Evolutionary conservation across 2,329 filamentous ascomycete species (phyloP).

Genomic region (Aspergillus sp.): DNA sequence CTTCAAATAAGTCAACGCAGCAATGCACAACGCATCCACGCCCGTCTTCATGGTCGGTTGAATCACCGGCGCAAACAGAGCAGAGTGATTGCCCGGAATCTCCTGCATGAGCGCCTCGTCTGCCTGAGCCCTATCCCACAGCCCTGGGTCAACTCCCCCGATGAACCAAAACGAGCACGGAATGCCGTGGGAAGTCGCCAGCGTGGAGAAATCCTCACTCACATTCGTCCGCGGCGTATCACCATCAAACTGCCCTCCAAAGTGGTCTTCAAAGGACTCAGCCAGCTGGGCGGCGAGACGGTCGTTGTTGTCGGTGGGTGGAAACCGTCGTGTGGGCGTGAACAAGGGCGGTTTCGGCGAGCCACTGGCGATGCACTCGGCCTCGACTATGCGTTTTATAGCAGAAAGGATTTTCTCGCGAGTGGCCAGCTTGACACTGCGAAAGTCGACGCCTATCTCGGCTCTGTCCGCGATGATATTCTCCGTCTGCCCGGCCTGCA

Average conservation of each 20-base stretch:
- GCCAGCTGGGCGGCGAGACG: slow-evolving; percentile 41
- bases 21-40: slow-evolving; percentile 48
- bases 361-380: slow-evolving; percentile 50
- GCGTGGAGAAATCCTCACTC: slow-evolving; percentile 56
- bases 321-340: slow-evolving; percentile 46
- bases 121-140: slow-evolving; percentile 47
- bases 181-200: slow-evolving; percentile 46
- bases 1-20: slow-evolving; percentile 43
- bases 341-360: slow-evolving; percentile 46
- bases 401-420: slow-evolving; percentile 44
- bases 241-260: slow-evolving; percentile 32
- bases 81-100: slow-evolving; percentile 57
- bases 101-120: slow-evolving; percentile 37
- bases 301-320: slow-evolving; percentile 50
- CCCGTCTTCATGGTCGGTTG: slow-evolving; percentile 54
- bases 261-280: slow-evolving; percentile 43
- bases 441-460: slow-evolving; percentile 52
- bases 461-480: slow-evolving; percentile 57
- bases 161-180: slow-evolving; percentile 55
- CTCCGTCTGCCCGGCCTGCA: slow-evolving; percentile 57
- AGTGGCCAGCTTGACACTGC: slow-evolving; percentile 43
- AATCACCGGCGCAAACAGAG: slow-evolving; percentile 55
- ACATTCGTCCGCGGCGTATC: slow-evolving; percentile 29
- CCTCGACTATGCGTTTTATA: slow-evolving; percentile 52
- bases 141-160: slow-evolving; percentile 47